Evolutionary conservation across 208 protist species (phyloP).

Genomic region (Borovskyia barvae): DNA sequence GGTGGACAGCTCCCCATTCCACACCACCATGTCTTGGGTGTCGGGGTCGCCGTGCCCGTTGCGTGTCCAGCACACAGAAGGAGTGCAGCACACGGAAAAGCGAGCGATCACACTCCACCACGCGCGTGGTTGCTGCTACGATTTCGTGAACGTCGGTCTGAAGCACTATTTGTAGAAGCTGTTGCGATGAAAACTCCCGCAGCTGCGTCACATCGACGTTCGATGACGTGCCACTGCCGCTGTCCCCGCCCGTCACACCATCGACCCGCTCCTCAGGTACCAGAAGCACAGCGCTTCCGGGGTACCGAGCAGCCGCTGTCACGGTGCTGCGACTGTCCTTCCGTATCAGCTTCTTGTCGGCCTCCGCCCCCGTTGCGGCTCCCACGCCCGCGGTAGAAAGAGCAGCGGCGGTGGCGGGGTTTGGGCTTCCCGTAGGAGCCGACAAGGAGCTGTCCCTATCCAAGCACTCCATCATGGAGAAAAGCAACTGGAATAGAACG

Average conservation of each 20-base stretch:
- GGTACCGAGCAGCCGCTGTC: no score
- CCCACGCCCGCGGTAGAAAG: not conserved
- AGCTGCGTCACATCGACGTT: constrained; percentile 13
- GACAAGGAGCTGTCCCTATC: constrained; percentile 8
- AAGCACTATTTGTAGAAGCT: constrained; percentile 24
- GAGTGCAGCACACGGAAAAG: constrained; percentile 27
- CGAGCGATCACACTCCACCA: constrained; percentile 27
- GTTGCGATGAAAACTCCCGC: constrained; percentile 19
- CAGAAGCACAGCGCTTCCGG: no score
- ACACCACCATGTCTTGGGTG: no score
- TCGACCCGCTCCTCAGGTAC: no score
- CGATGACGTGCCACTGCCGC: not conserved
- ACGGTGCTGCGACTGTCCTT: no score
- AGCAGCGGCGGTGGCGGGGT: not conserved
- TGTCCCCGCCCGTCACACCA: no score
- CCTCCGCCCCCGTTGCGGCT: no score
- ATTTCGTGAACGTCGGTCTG: constrained; percentile 25
- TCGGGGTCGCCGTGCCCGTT: not conserved
- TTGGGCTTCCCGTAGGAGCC: not conserved
- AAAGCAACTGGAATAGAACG: constrained; percentile 29
- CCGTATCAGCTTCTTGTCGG: no score
- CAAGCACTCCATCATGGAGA: constrained; percentile 28
- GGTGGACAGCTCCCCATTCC: no score
- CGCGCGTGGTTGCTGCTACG: constrained; percentile 15
- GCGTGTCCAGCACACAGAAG: constrained; percentile 24